Evolutionary conservation across 2,329 filamentous ascomycete species (phyloP).

Genomic region (Fusarium camptoceras): DNA sequence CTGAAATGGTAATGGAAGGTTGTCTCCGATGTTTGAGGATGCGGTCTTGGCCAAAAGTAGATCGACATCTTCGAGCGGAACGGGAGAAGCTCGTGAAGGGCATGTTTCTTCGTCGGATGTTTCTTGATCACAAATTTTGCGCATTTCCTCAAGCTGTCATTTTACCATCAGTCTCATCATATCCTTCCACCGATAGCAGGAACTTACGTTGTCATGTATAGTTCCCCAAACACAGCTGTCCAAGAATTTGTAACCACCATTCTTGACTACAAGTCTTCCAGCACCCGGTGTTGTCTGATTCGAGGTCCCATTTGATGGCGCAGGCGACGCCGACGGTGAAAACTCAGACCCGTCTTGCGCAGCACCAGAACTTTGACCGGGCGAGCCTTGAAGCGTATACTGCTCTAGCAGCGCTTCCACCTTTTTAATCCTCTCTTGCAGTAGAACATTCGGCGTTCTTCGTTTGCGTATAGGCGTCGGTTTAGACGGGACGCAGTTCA

Average conservation of each 20-base stretch:
- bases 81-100: not conserved
- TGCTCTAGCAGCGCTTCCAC: conserved; percentile 14
- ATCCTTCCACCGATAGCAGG: fast-evolving
- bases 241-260: conserved; percentile 19
- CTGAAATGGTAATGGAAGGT: not conserved
- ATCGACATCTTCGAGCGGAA: conserved; percentile 4
- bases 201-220: conserved; percentile 7
- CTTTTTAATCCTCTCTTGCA: conserved; percentile 18
- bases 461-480: conserved; percentile 19
- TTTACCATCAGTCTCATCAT: not conserved
- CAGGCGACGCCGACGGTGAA: conserved; percentile 1
- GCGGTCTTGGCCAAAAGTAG: not conserved
- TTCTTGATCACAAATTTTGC: conserved; percentile 16
- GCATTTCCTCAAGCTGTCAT: conserved; percentile 9
- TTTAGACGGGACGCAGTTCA: conserved; percentile 7
- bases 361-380: not conserved
- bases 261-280: conserved; percentile 12
- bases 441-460: conserved; percentile 12
- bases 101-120: conserved; percentile 18
- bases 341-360: not conserved
- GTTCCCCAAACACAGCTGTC: conserved; percentile 9
- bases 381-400: conserved; percentile 4
- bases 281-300: not conserved
- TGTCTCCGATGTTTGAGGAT: not conserved
- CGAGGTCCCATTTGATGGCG: not conserved